These are phyloP conservation scores for Artemisia argyi DNA, from an alignment of 129 eudicot genomes.

Conservation along the genomic window DNA sequence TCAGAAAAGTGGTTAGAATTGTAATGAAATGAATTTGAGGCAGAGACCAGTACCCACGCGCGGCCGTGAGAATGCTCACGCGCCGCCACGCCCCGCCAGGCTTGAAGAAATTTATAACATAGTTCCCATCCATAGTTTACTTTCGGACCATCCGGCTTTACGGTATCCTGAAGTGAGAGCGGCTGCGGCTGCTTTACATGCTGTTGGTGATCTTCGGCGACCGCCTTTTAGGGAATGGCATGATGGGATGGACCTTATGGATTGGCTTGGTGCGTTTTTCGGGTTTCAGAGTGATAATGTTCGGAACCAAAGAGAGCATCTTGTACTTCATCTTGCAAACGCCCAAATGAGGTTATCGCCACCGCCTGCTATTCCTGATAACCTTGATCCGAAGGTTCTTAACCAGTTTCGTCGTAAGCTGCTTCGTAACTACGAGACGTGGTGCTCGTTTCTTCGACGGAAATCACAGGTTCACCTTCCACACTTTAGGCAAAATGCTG, in stretches of 20 bases:
- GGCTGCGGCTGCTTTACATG: slow-evolving; percentile 68
- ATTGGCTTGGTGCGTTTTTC: slow-evolving; percentile 87
- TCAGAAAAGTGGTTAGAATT: not conserved
- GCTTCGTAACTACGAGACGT: slow-evolving; percentile 57
- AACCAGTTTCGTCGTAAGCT: slow-evolving; percentile 73
- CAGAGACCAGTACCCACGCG: slow-evolving; percentile 70
- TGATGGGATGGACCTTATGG: slow-evolving; percentile 71
- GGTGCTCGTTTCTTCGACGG: slow-evolving; percentile 70
- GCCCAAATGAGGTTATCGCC: slow-evolving; percentile 86
- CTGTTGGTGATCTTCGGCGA: slow-evolving; percentile 69
- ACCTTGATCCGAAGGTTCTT: slow-evolving; percentile 61
- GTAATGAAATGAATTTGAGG: slow-evolving; percentile 62
- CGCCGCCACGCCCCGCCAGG: slow-evolving; percentile 39
- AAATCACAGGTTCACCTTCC: slow-evolving; percentile 58
- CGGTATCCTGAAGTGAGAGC: slow-evolving; percentile 89
- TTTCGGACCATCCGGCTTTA: slow-evolving; percentile 70
- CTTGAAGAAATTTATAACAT: slow-evolving; percentile 55
- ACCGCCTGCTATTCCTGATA: slow-evolving; percentile 58
- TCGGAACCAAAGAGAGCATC: slow-evolving; percentile 80
- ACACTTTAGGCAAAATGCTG: slow-evolving; percentile 45
- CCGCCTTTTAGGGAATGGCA: slow-evolving; percentile 74
- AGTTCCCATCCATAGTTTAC: slow-evolving; percentile 68
- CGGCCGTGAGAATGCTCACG: slow-evolving; percentile 43
- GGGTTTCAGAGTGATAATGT: slow-evolving; percentile 91
- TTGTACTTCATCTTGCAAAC: slow-evolving; percentile 86